Percentiles rank a stretch among this genome's conserved stretches.
These are phyloP conservation scores for Musa beccarii DNA, from an alignment of 176 grass and related monocot species.

Conservation along the genomic window DNA sequence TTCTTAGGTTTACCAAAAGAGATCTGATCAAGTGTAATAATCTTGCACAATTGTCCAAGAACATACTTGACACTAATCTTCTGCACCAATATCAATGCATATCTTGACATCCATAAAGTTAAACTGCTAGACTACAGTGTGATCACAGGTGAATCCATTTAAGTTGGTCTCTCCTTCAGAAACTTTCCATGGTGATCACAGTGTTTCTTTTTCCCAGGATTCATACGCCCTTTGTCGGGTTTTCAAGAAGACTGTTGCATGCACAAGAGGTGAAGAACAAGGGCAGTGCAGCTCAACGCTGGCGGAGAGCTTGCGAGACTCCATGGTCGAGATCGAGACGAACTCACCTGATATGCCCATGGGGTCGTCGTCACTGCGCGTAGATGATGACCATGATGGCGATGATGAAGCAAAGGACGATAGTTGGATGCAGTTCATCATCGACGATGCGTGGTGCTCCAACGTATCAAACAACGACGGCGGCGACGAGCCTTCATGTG, in stretches of 20 bases:
- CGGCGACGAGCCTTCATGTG: constrained; percentile 40
- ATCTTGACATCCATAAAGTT: too few relatives aligned
- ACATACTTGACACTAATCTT: too few relatives aligned
- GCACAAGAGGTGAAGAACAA: constrained; percentile 45
- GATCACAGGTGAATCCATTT: too few relatives aligned
- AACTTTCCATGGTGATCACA: neutral
- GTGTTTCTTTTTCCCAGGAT: constrained; percentile 31
- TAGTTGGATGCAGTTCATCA: constrained; percentile 90
- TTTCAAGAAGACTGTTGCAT: constrained; percentile 73
- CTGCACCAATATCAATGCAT: too few relatives aligned
- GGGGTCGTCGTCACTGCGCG: constrained; percentile 37
- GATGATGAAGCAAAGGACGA: constrained; percentile 58
- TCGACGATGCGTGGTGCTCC: constrained; percentile 71
- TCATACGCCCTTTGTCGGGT: constrained; percentile 64
- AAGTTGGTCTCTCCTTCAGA: too few relatives aligned
- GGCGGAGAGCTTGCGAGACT: constrained; percentile 38
- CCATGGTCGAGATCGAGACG: constrained; percentile 35
- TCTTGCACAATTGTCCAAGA: too few relatives aligned
- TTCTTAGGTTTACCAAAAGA: too few relatives aligned
- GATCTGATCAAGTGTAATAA: too few relatives aligned
- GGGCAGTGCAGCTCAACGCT: constrained; percentile 56
- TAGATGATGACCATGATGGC: constrained; percentile 28
- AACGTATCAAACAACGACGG: constrained; percentile 31
- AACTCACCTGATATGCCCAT: constrained; percentile 45
- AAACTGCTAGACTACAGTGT: too few relatives aligned